Evolutionary conservation across 78 protist species (phyloP), one percentile per base, ranked within the genome.

Genomic region (Corallochytrium limacisporum): DNA sequence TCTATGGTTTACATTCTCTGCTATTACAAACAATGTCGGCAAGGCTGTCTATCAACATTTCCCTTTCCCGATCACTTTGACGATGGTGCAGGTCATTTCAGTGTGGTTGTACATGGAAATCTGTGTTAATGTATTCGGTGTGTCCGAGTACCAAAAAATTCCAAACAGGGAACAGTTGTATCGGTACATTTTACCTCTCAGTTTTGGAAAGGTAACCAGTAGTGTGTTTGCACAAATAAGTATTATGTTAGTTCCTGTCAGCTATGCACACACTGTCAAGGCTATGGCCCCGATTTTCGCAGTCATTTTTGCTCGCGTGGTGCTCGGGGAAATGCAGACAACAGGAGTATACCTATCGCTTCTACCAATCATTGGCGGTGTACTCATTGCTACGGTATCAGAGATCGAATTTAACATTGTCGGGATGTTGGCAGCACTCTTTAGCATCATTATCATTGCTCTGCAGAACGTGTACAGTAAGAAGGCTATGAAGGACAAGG

Each of bases 321-420:
- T 72, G 18, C 78, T 72, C 18, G 9, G 43, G 18, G 69, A 60
- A 35, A 20, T 1, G 40, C 69, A 60, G 18, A 47, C 70, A 35
- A 24, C 38, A 36, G 48, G 51, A 5, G 53, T 69, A 20, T 43
- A 62, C 62, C 35, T 76, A 7, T 39, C 76, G 33, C 62, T 76
- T 18, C 4, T 76, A 5, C 82, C 82, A 18, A 61, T 76, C 39
- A 44, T 76, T 26, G 4, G 10, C 1, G 82, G 82, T 32, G 66
- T 76, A 2, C 5, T 38, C 12, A 15, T 76, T n/a, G 82, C 82
- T 0, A 29, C 76, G 1, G 51, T 59, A 29, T 33, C 53, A 20
- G 82, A 76, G 50, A 15, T 76, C 16, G 18, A 37, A 18, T 76
- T 76, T 51, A 60, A 70, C 38, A n/a, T n/a, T n/a, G n/a, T n/a